Conservation (phyloP, 2,329 filamentous ascomycete genomes). For the Capronia epimyces region DNA sequence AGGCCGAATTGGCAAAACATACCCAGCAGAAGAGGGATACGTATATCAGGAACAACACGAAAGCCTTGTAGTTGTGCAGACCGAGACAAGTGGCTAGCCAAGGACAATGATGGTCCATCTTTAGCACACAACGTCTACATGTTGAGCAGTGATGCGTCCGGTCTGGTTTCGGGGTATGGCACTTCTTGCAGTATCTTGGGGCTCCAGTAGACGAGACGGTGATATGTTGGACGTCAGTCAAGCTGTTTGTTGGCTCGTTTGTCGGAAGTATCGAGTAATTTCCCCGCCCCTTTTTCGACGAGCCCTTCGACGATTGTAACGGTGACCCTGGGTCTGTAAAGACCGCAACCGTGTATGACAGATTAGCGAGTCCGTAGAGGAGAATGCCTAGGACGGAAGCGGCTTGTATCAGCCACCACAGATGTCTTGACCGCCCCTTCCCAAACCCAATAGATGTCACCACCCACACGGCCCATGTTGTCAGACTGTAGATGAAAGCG, state of each 20-base stretch:
- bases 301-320: conserved; percentile 29
- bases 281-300: conserved; percentile 31
- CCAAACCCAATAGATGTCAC: conserved; percentile 62
- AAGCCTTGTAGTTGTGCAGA: conserved; percentile 90
- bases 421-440: conserved; percentile 14
- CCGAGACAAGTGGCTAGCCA: conserved; percentile 97
- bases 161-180: conserved; percentile 88
- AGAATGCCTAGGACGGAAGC: conserved; percentile 60
- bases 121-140: conserved; percentile 87
- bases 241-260: conserved; percentile 47
- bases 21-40: conserved; percentile 79
- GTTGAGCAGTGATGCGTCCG: conserved; percentile 95
- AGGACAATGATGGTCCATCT: conserved; percentile 99
- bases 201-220: conserved; percentile 90
- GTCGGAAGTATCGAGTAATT: conserved; percentile 75
- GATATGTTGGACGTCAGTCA: conserved; percentile 61
- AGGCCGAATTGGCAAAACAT: conserved; percentile 67
- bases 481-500: conserved; percentile 78
- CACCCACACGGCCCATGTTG: conserved; percentile 92
- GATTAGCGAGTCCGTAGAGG: conserved; percentile 75
- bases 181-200: conserved; percentile 93
- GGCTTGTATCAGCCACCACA: conserved; percentile 22
- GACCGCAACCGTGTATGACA: conserved; percentile 86
- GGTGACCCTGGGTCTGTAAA: conserved; percentile 82
- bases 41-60: conserved; percentile 86